Conservation (phyloP, 2,329 filamentous ascomycete species). For the Cladosporium oxysporum region DNA sequence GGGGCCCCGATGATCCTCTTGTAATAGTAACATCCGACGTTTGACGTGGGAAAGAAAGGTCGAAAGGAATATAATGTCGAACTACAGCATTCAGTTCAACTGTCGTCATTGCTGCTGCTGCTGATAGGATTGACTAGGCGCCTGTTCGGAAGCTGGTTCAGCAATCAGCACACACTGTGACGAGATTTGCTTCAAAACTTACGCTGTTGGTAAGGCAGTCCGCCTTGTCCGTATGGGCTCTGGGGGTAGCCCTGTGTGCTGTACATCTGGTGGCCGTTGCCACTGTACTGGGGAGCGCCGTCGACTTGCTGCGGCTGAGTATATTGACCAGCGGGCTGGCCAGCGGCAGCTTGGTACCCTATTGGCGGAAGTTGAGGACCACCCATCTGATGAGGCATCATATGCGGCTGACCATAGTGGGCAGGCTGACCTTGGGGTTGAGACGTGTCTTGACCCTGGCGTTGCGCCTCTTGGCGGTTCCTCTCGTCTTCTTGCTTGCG, state of each 20-base stretch:
- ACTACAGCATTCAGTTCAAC: not conserved
- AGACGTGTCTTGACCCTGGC: slow-evolving; percentile 54
- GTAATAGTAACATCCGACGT: slow-evolving; percentile 7
- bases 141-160: slow-evolving; percentile 21
- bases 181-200: slow-evolving; percentile 24
- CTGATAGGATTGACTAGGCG: slow-evolving; percentile 21
- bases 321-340: slow-evolving; percentile 49
- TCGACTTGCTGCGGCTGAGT: slow-evolving; percentile 47
- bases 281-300: slow-evolving; percentile 52
- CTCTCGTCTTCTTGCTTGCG: slow-evolving; percentile 90
- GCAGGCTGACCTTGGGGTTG: slow-evolving; percentile 51
- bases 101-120: slow-evolving; percentile 15
- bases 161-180: slow-evolving; percentile 19
- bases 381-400: slow-evolving; percentile 48
- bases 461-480: slow-evolving; percentile 66
- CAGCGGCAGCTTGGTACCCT: slow-evolving; percentile 52
- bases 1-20: slow-evolving; percentile 17
- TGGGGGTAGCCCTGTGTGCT: slow-evolving; percentile 53
- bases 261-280: slow-evolving; percentile 40
- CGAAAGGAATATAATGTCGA: slow-evolving; percentile 6
- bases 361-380: slow-evolving; percentile 54
- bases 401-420: slow-evolving; percentile 47
- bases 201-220: slow-evolving; percentile 49
- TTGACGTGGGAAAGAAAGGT: slow-evolving; percentile 3
- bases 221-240: slow-evolving; percentile 51